phyloP scores from a whole-genome alignment of 2,329 filamentous ascomycete genomes.

The Fusarium stilboides region DNA sequence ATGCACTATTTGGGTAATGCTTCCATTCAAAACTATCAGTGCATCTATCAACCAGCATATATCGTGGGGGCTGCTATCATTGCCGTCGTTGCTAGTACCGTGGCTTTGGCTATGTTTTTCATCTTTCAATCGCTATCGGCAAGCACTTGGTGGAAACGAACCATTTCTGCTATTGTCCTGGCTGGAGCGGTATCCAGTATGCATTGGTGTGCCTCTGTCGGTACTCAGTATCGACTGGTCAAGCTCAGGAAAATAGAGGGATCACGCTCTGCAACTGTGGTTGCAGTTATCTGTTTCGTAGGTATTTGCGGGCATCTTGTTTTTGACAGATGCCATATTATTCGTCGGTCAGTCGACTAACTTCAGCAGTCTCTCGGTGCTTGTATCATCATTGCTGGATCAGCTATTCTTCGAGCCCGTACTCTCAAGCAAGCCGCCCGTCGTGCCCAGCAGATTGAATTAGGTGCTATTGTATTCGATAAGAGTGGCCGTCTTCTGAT shows the following conservation, averaged over 20 bases:
- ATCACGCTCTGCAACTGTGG: slow-evolving; percentile 74
- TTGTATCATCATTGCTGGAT: slow-evolving; percentile 71
- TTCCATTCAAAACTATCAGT: slow-evolving; percentile 83
- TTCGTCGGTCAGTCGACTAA: not conserved
- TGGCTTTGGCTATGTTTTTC: slow-evolving; percentile 83
- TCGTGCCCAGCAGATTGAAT: slow-evolving; percentile 73
- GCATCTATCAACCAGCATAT: slow-evolving; percentile 71
- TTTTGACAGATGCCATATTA: too few relatives aligned
- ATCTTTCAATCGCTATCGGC: slow-evolving; percentile 82
- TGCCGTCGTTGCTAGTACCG: slow-evolving; percentile 78
- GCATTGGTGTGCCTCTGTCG: slow-evolving; percentile 86
- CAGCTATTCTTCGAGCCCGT: slow-evolving; percentile 69
- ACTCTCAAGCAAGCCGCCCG: slow-evolving; percentile 67
- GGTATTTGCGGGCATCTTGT: slow-evolving; percentile 46
- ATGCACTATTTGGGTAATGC: slow-evolving; percentile 92
- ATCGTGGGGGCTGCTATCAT: slow-evolving; percentile 80
- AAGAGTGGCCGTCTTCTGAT: slow-evolving; percentile 77
- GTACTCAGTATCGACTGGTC: slow-evolving; percentile 76
- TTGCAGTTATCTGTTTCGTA: slow-evolving; percentile 82
- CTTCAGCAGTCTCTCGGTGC: slow-evolving; percentile 70
- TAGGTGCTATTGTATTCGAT: slow-evolving; percentile 77
- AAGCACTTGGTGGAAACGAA: slow-evolving; percentile 82
- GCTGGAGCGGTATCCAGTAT: slow-evolving; percentile 86
- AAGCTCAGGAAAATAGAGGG: slow-evolving; percentile 52
- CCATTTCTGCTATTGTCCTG: slow-evolving; percentile 76